These are phyloP conservation scores for Diddensiella caesifluorescens DNA, from an alignment of 805 yeast genomes.

Conservation along the genomic window DNA sequence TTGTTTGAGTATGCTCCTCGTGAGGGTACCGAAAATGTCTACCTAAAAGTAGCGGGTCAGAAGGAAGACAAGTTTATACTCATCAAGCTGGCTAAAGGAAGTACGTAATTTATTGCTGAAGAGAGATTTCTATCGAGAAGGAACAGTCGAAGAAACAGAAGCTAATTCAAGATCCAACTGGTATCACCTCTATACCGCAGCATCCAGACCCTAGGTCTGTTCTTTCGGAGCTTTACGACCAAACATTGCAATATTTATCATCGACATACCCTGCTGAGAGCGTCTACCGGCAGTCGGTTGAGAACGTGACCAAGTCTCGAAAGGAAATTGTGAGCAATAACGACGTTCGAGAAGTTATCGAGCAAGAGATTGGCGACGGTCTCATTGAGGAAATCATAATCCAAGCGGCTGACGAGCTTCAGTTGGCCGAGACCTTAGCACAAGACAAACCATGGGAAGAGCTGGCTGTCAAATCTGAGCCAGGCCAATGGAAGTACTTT, in stretches of 20 bases:
- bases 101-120: constrained; percentile 9
- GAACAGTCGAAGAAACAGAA: too few relatives aligned
- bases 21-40: constrained; percentile 3
- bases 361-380: constrained; percentile 72
- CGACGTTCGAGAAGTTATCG: constrained; percentile 61
- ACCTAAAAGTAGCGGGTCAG: constrained; percentile 5
- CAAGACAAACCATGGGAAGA: constrained; percentile 75
- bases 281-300: constrained; percentile 72
- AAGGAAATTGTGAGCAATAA: constrained; percentile 57
- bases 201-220: constrained; percentile 86
- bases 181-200: constrained; percentile 68
- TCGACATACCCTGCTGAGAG: constrained; percentile 63
- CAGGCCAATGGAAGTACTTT: constrained; percentile 80
- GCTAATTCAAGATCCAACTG: constrained; percentile 71
- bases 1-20: background rate
- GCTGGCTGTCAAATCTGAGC: constrained; percentile 70
- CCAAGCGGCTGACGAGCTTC: constrained; percentile 78
- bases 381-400: constrained; percentile 75
- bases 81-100: constrained; percentile 14
- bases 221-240: constrained; percentile 60
- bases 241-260: constrained; percentile 56
- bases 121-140: background rate
- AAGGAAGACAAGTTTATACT: constrained; percentile 7
- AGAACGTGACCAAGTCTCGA: constrained; percentile 65
- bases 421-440: constrained; percentile 60